Percentiles rank a stretch among this genome's conserved stretches.
phyloP scores from a whole-genome alignment of 2,329 filamentous ascomycete species.

The Diaporthe sp. region DNA sequence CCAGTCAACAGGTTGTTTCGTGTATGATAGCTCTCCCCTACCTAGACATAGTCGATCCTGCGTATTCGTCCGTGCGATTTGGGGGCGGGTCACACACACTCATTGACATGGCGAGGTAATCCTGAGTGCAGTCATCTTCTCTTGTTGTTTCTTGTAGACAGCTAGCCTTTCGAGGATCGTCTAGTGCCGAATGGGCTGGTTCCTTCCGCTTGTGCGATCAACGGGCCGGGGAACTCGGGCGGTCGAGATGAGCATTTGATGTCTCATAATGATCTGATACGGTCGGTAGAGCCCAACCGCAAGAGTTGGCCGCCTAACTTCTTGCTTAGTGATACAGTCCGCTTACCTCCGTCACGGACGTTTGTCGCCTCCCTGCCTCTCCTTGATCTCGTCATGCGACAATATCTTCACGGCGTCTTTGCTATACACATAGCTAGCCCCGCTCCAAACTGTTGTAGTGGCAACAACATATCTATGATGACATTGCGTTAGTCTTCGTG shows the following conservation, averaged over 20 bases:
- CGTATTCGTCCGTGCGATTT: neutral
- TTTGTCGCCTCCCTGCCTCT: conserved; percentile 43
- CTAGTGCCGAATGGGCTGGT: neutral
- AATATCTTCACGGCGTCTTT: conserved; percentile 95
- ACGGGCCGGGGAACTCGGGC: neutral
- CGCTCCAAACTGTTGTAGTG: conserved; percentile 92
- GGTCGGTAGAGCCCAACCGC: neutral
- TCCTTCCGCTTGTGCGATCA: neutral
- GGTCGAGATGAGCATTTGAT: neutral
- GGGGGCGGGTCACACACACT: neutral
- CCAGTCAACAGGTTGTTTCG: neutral
- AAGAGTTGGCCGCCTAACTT: neutral
- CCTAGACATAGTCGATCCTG: neutral
- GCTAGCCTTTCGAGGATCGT: neutral
- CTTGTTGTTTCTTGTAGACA: neutral
- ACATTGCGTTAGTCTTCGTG: conserved; percentile 6
- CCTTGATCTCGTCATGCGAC: conserved; percentile 49
- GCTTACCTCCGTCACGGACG: conserved; percentile 1
- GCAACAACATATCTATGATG: conserved; percentile 82
- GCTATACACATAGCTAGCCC: conserved; percentile 89
- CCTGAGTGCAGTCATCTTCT: neutral
- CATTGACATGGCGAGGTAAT: neutral
- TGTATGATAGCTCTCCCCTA: neutral
- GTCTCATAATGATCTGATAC: neutral
- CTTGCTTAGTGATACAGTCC: neutral